Base-by-base conservation (phyloP, 2,329 filamentous ascomycete species). In the Magnaporthales sp. region DNA sequence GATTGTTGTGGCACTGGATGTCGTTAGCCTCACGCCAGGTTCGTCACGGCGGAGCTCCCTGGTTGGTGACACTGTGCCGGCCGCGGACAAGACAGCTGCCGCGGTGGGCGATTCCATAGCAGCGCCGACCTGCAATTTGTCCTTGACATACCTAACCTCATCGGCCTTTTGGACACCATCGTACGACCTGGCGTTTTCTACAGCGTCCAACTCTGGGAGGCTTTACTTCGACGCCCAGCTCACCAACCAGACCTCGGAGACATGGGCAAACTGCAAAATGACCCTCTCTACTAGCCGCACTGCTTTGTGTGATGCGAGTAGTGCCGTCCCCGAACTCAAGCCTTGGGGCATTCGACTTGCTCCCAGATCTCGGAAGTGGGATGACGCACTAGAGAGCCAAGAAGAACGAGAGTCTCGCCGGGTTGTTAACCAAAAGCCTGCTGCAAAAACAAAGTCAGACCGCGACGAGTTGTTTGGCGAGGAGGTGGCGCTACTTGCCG, bases 231-330 rank as follows among this genome's bases (percentile, higher is more conserved):
- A 88, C 66, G 87, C 87, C 1, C 81, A 84, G 69, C 82, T 89
- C 65, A 82, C 80, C 67, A 90, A 90, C 75, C 78, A 78, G 64
- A 89, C 86, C 0, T 86, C 84, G 0, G 88, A 90, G 76, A 85
- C 82, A 0, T 90, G 88, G 88, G 78, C 77, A 31, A 82, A 85
- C 74, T 84, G 85, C 73, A 84, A 83, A 68, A 76, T 90, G 51
- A 82, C 81, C 0, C 80, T 90, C 5, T 89, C 87, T 2, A 89
- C 86, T 0, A 89, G 86, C 0, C 85, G 89, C 71, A 83, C 86
- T 3, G 81, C 80, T 5, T 87, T 85, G 66, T 80, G 83, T 1
- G 82, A 83, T 1, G 76, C 89, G 2, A 80, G 83, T 27, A 84
- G 89, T 67, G 75, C 75, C 13, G 82, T 86, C 1, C 87, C 87